A percentile compares a stretch with the other conserved stretches of the same genome.
Conservation (phyloP, 2,329 filamentous ascomycete species). For the Acarospora socialis region DNA sequence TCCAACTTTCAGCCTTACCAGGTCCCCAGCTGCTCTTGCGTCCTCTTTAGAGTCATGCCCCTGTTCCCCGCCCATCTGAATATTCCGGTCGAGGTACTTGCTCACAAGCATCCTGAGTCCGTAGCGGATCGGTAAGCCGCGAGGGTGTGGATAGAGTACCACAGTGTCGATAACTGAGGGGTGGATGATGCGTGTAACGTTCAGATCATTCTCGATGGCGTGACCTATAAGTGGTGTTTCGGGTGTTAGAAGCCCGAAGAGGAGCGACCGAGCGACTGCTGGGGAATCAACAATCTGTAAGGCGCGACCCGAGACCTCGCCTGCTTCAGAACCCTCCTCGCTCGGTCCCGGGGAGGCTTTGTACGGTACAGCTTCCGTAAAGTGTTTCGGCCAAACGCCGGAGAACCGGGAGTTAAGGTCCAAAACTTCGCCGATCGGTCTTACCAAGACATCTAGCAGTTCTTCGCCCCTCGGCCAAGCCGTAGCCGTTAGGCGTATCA, state of each 20-base stretch:
- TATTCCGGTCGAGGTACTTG: constrained; percentile 55
- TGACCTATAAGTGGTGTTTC: constrained; percentile 80
- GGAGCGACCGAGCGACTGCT: constrained; percentile 55
- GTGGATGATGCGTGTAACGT: constrained; percentile 70
- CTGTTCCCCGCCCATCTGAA: constrained; percentile 53
- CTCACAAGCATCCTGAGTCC: constrained; percentile 63
- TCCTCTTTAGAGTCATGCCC: constrained; percentile 94
- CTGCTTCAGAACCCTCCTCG: constrained; percentile 13
- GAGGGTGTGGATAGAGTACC: constrained; percentile 64
- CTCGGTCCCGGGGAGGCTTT: constrained; percentile 18
- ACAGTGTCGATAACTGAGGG: constrained; percentile 75
- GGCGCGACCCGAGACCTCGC: constrained; percentile 24
- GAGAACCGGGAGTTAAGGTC: constrained; percentile 90
- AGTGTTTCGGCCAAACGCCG: constrained; percentile 67
- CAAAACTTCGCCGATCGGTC: constrained; percentile 67
- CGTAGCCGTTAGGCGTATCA: constrained; percentile 78
- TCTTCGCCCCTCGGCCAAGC: constrained; percentile 67
- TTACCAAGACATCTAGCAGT: constrained; percentile 72
- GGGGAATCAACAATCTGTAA: constrained; percentile 67
- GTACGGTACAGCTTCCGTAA: constrained; percentile 51
- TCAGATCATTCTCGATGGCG: constrained; percentile 89
- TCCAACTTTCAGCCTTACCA: constrained; percentile 58
- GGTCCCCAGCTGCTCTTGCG: constrained; percentile 72
- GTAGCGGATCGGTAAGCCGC: constrained; percentile 62
- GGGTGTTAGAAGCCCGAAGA: constrained; percentile 63